Base-by-base conservation (phyloP, 2,329 filamentous ascomycete genomes). In the Microascus cirrosus region DNA sequence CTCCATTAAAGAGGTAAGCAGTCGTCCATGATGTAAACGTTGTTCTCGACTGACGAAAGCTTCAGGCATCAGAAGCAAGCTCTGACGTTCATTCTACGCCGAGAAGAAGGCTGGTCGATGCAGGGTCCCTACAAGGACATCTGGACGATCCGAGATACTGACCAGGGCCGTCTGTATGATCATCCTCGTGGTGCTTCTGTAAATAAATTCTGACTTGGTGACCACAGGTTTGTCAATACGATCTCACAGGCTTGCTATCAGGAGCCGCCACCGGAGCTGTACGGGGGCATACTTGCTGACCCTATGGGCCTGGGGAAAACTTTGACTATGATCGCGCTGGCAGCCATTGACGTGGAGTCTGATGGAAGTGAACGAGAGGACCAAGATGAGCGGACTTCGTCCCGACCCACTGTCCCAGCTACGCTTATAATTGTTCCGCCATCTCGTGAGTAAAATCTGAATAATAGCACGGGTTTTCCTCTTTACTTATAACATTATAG, bases 291-390 rank as follows among this genome's bases (percentile, higher is more conserved):
- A n/a, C 64, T 77, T 24, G 74, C 74, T 1, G 75, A 77, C 59
- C 67, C 70, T 0, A 78, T 77, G 75, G 75, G 75, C 0, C 63
- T 77, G 0, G 75, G 75, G 0, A 78, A 78, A 57, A 75, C 74
- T 0, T 59, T 77, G 0, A 70, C 70, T 0, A 75, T 76, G 70
- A 72, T 77, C 28, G 63, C 74, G 0, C 58, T 78, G 1, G 62
- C 68, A 1, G 74, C 73, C 1, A 60, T 63, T 0, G 70, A 73
- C 51, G 48, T 42, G 36, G 36, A 3, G 13, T 15, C 36, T 13
- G 18, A 42, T 42, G 18, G 18, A 13, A 42, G 36, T 42, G 36
- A 3, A 15, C 15, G 12, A 4, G 3, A 3, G 3, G 36, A 42
- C 36, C 36, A 42, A 42, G 36, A 42, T 12, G 12, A 15, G 18